A percentile compares a stretch with the other conserved stretches of the same genome.
Conservation (phyloP, 2,329 filamentous ascomycete species). For the Epichloe sibirici region DNA sequence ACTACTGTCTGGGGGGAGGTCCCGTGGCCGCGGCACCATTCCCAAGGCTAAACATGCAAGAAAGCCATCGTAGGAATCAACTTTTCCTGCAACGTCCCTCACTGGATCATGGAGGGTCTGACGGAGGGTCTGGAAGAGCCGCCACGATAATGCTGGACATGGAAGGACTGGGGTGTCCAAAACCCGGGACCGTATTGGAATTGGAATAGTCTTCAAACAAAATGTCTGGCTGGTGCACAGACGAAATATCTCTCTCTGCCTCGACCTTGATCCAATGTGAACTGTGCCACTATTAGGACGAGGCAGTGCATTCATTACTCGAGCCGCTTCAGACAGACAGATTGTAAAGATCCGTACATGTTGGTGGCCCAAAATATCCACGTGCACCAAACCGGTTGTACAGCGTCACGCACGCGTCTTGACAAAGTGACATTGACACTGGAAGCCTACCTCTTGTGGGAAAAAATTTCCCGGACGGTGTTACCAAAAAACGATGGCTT, state of each 20-base stretch:
- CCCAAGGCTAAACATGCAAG: too few relatives aligned
- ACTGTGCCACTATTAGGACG: background rate
- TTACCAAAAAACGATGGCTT: background rate
- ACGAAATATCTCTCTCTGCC: background rate
- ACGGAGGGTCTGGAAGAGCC: too few relatives aligned
- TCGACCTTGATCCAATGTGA: background rate
- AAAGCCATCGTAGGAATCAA: too few relatives aligned
- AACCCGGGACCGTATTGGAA: background rate
- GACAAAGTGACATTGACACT: background rate
- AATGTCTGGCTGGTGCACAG: constrained; percentile 1
- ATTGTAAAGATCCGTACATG: too few relatives aligned
- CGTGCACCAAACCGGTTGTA: background rate
- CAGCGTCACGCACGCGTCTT: background rate
- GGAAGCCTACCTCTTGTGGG: background rate
- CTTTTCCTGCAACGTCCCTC: too few relatives aligned
- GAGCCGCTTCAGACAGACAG: too few relatives aligned
- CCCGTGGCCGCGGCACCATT: too few relatives aligned
- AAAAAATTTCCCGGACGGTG: background rate
- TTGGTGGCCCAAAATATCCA: background rate
- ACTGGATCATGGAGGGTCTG: too few relatives aligned
- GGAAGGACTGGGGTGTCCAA: background rate
- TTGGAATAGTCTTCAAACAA: background rate
- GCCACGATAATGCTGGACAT: background rate
- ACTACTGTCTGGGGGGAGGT: too few relatives aligned
- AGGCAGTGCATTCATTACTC: background rate